Evolutionary conservation across 2,329 filamentous ascomycete genomes (phyloP), one percentile per base, ranked within the genome.

Genomic region (Trichoderma koningiopsis): DNA sequence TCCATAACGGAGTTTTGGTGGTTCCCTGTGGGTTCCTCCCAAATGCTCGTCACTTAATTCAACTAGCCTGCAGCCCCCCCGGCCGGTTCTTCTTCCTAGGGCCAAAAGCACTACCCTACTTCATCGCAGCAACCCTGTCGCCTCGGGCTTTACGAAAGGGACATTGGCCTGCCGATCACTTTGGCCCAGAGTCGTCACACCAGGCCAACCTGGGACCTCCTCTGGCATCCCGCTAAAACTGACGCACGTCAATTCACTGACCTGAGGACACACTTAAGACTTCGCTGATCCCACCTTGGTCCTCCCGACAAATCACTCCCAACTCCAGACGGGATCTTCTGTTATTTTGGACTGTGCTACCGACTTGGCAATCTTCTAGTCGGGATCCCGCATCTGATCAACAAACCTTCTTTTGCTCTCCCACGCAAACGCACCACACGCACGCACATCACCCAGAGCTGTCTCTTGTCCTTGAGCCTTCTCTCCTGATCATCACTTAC

Each of bases 81-180:
- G 71, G 74, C 74, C 71, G 70, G 72, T 76, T 78, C 72, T 82
- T 77, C 55, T 76, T 76, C 76, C 78, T 77, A 74, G 63, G 63
- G 68, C 68, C 65, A 68, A 24, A 43, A 68, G 47, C 68, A 57
- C 47, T 73, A 77, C 76, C 79, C 78, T 80, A 77, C 78, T 78
- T 79, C 78, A 78, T 80, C 79, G 76, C 74, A 75, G 75, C 78
- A 83, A 81, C 83, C 80, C 81, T 79, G 79, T 79, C 79, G 75
- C 80, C 77, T 82, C 80, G 80, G 79, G 78, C 79, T 81, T 79
- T 80, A 80, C 78, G 78, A 81, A 82, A 80, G 81, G 83, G 83
- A 84, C 80, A 84, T 82, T 81, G 80, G 79, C 77, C 77, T 83
- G 85, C 82, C 84, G 85, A 87, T 87, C 85, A 81, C 79, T 82